phyloP scores from a whole-genome alignment of 805 yeast species.

The Candida takata region DNA sequence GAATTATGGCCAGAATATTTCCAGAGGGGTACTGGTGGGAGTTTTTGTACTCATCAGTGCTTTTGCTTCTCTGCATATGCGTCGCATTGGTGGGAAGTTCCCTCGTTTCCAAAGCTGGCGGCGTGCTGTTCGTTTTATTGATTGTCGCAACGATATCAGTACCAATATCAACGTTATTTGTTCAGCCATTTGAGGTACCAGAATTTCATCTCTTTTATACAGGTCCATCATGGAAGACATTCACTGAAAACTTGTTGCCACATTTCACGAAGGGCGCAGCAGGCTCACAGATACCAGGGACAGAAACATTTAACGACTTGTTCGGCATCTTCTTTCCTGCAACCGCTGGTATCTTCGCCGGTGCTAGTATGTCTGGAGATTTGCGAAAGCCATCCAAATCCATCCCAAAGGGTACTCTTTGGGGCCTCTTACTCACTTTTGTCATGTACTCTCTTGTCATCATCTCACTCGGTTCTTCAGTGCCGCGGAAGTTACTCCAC shows the following conservation, averaged over 20 bases:
- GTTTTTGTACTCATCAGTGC: slow-evolving; percentile 61
- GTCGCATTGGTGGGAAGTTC: slow-evolving; percentile 77
- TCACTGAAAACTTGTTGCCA: slow-evolving; percentile 64
- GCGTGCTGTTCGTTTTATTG: slow-evolving; percentile 59
- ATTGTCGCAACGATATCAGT: slow-evolving; percentile 70
- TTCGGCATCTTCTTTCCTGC: slow-evolving; percentile 98
- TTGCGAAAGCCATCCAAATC: slow-evolving; percentile 77
- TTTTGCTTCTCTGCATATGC: slow-evolving; percentile 64
- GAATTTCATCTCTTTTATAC: slow-evolving; percentile 49
- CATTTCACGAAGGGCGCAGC: slow-evolving; percentile 87
- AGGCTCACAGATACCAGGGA: slow-evolving; percentile 57
- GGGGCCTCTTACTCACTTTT: slow-evolving; percentile 77
- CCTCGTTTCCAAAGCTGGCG: slow-evolving; percentile 77
- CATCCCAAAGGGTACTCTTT: slow-evolving; percentile 89
- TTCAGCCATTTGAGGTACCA: slow-evolving; percentile 51
- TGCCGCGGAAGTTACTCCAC: slow-evolving; percentile 72
- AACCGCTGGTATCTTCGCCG: slow-evolving; percentile 97
- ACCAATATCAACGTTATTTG: slow-evolving; percentile 69
- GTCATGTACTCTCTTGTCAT: slow-evolving; percentile 74
- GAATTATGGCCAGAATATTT: slow-evolving; percentile 47
- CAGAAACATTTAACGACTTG: slow-evolving; percentile 74
- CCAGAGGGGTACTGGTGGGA: slow-evolving; percentile 70
- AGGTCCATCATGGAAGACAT: slow-evolving; percentile 67
- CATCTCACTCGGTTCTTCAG: slow-evolving; percentile 66
- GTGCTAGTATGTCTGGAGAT: slow-evolving; percentile 98